phyloP scores from a whole-genome alignment of 192 early-diverging fungal species.

The Gigaspora rosea region DNA sequence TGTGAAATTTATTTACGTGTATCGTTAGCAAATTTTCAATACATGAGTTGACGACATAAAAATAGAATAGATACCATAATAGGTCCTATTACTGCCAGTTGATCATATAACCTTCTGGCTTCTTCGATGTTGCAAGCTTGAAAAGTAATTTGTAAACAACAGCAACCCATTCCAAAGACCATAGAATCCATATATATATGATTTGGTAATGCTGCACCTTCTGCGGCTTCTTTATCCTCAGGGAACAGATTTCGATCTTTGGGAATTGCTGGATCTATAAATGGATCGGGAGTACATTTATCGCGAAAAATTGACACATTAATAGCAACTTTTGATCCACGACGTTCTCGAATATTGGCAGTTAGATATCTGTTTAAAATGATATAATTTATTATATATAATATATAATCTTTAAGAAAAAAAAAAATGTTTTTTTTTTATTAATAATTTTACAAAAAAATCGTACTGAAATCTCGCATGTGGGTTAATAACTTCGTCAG shows the following conservation, averaged over 20 bases:
- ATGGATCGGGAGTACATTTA: conserved; percentile 84
- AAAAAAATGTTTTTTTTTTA: neutral
- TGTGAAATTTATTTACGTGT: conserved; percentile 21
- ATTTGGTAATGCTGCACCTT: conserved; percentile 80
- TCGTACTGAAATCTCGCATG: conserved; percentile 88
- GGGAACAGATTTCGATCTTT: conserved; percentile 61
- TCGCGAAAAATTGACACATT: conserved; percentile 97
- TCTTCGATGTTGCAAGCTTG: conserved; percentile 93
- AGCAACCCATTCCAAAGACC: conserved; percentile 99
- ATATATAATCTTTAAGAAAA: neutral
- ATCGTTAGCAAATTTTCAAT: neutral
- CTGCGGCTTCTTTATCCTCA: conserved; percentile 70
- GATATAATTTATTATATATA: neutral
- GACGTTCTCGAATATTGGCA: conserved; percentile 89
- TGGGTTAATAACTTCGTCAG: conserved; percentile 91
- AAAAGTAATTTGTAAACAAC: conserved; percentile 96
- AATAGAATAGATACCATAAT: conserved; percentile 66
- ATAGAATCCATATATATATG: conserved; percentile 99
- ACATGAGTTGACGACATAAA: neutral
- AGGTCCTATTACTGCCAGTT: conserved; percentile 86
- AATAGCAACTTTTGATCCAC: conserved; percentile 92
- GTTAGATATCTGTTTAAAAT: conserved; percentile 69
- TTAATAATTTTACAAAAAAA: conserved; percentile 9
- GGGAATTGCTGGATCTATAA: conserved; percentile 74
- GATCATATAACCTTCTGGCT: conserved; percentile 92